Conservation (phyloP, 176 grass and related monocot species). For the Oryza glaberrima region DNA sequence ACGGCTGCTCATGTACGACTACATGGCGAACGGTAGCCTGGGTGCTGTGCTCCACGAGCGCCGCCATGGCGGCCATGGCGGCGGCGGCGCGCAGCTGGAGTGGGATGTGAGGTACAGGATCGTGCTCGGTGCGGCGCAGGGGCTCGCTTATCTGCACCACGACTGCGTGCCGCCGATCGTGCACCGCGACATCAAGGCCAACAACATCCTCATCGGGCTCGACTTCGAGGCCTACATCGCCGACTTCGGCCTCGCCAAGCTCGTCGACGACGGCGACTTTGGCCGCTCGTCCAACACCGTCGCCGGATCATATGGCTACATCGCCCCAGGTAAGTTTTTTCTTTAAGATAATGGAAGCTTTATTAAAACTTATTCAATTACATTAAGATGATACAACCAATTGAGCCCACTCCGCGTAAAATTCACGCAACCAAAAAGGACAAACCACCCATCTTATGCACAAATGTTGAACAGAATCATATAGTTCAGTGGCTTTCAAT, state of each 20-base stretch:
- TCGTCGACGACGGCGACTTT: constrained; percentile 85
- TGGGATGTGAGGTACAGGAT: constrained; percentile 92
- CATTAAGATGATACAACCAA: no score
- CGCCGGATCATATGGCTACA: constrained; percentile 97
- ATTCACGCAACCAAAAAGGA: no score
- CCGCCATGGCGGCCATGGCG: constrained; percentile 21
- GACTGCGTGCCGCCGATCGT: constrained; percentile 92
- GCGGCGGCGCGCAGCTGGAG: constrained; percentile 70
- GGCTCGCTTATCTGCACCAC: constrained; percentile 89
- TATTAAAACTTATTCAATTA: no score
- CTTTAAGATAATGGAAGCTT: no score
- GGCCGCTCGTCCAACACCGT: constrained; percentile 83
- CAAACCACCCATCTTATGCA: no score
- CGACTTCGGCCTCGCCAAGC: constrained; percentile 95
- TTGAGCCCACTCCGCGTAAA: no score
- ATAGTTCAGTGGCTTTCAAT: no score
- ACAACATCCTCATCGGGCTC: constrained; percentile 92
- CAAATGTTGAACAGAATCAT: no score
- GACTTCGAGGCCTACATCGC: constrained; percentile 98
- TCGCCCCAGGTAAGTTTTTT: constrained; percentile 68
- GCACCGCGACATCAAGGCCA: constrained; percentile 95
- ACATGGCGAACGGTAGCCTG: constrained; percentile 97
- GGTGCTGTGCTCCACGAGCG: constrained; percentile 89
- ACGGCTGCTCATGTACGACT: constrained; percentile 93
- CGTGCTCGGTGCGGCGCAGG: constrained; percentile 84